Base-by-base conservation (phyloP, 345 rosid species). In the Citrus cavaleriei region DNA sequence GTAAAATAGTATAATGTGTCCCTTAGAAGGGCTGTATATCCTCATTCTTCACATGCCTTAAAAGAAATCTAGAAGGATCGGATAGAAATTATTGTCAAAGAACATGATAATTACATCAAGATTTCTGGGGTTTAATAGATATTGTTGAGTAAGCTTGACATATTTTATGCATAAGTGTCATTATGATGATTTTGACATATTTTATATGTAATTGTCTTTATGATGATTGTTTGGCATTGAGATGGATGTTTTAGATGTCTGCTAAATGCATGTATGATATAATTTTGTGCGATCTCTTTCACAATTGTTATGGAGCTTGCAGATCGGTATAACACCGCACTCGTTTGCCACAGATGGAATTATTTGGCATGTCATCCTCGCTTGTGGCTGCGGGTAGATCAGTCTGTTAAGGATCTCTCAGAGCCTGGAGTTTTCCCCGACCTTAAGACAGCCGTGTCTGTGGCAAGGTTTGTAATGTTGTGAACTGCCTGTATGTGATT, bases 271-370 rank as follows among this genome's bases (percentile, higher is more conserved):
- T 74, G 68, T 67, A 64, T 66, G 68, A 68, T 67, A 64, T 58
- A 42, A 78, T 30, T 83, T n/a, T 73, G 51, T 79, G 84, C 76
- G 38, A 46, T 74, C 25, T 78, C 84, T 88, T 85, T 87, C 86
- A 86, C 85, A 80, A 78, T 78, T 84, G 83, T 78, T 84, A 81
- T 76, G 91, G 93, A 88, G 93, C 84, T 87, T 93, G 97, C 98
- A 95, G 99, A 95, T 95, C 91, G 98, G 91, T 91, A 95, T 92
- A 95, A 93, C 91, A 88, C 97, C 78, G 97, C 99, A 88, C 97
- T 94, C 88, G 97, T 93, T 91, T 94, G 97, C 97, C 95, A 91
- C 95, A 96, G 98, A 96, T 96, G 99, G 99, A 72, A 73, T 75
- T 88, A 87, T 81, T 81, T 96, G 92, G 99, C 98, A 62, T 94